A percentile compares a stretch with the other conserved stretches of the same genome.
phyloP scores from a whole-genome alignment of 192 early-diverging fungal genomes.

The Coemansia interrupta region DNA sequence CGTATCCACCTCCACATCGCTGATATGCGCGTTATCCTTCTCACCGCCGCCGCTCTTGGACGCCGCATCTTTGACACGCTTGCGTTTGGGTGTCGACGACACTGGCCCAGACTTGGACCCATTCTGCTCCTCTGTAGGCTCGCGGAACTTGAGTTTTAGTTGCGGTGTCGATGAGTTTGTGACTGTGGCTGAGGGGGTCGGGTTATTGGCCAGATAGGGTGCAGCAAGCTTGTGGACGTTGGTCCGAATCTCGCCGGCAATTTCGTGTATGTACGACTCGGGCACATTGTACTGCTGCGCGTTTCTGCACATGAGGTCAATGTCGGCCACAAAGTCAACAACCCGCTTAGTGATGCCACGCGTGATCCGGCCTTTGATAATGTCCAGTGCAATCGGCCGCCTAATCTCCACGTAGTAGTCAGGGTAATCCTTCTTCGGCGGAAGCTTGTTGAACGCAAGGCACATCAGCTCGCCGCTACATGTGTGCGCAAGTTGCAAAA shows the following conservation, averaged over 20 bases:
- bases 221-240: constrained; percentile 27
- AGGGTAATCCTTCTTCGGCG: constrained; percentile 71
- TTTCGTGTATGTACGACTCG: constrained; percentile 44
- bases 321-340: constrained; percentile 70
- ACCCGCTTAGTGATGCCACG: constrained; percentile 63
- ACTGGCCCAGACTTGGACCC: background rate
- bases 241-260: constrained; percentile 39
- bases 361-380: constrained; percentile 76
- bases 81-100: constrained; percentile 29
- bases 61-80: constrained; percentile 21
- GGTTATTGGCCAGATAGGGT: too few relatives aligned
- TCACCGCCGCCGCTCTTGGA: background rate
- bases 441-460: constrained; percentile 58
- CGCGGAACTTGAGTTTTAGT: constrained; percentile 34
- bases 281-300: constrained; percentile 83
- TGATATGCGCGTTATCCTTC: too few relatives aligned
- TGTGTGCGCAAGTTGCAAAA: constrained; percentile 2
- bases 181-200: background rate
- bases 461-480: constrained; percentile 47
- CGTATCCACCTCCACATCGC: background rate
- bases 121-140: constrained; percentile 17
- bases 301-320: constrained; percentile 85
- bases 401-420: constrained; percentile 89
- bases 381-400: constrained; percentile 85
- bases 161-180: constrained; percentile 5